Conservation (phyloP, 2,329 filamentous ascomycete species). For the Colletotrichum horii region DNA sequence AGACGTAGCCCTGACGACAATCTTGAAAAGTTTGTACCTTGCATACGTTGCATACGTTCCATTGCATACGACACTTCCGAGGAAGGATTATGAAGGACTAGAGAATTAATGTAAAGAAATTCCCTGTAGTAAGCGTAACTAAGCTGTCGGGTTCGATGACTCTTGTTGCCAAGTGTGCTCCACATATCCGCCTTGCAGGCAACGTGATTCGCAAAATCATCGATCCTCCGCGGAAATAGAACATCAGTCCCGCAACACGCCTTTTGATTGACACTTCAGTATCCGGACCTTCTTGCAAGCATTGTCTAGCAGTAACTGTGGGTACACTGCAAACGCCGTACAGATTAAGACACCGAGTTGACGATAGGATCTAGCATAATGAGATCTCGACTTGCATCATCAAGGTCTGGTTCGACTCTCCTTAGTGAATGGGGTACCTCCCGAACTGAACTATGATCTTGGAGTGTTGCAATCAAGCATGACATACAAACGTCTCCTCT, state of each 20-base stretch:
- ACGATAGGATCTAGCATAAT: background rate
- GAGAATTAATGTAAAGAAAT: background rate
- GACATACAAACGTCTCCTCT: background rate
- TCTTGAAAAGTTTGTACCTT: accelerated
- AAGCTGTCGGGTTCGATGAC: background rate
- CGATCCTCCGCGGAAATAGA: background rate
- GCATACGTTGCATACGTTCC: too few relatives aligned
- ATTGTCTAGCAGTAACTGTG: background rate
- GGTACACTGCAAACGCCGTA: background rate
- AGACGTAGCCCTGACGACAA: background rate
- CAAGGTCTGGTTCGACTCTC: background rate
- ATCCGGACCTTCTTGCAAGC: background rate
- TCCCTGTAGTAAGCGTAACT: background rate
- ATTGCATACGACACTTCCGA: background rate
- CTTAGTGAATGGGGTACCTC: background rate
- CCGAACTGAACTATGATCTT: background rate
- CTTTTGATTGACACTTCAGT: background rate
- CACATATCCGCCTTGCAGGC: background rate
- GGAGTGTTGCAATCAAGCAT: background rate
- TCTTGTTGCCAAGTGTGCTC: background rate
- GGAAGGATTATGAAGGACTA: accelerated
- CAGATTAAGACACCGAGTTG: background rate
- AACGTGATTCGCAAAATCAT: background rate
- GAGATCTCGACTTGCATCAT: background rate
- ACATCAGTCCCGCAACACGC: background rate